Evolutionary conservation across 2,329 filamentous ascomycete genomes (phyloP).

Genomic region (Aspergillus transmontanensis): DNA sequence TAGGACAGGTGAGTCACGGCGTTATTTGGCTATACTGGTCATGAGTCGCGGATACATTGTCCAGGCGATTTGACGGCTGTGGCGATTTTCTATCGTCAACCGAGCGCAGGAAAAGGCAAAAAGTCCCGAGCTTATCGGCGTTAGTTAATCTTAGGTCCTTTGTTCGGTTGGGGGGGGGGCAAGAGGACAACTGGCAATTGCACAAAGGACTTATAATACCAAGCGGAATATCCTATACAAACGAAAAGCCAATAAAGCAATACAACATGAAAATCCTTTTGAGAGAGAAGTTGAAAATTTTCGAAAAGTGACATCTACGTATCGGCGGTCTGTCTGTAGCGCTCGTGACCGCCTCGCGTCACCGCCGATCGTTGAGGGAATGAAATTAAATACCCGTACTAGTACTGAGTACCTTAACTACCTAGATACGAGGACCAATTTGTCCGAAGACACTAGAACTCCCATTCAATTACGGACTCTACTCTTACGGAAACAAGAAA

Average conservation of each 20-base stretch:
- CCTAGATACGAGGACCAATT: background rate
- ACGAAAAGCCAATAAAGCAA: background rate
- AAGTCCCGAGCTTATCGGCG: background rate
- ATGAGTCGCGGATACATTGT: background rate
- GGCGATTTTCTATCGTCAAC: background rate
- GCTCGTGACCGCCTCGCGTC: constrained; percentile 8
- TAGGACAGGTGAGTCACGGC: background rate
- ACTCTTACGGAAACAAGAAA: background rate
- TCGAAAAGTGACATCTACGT: background rate
- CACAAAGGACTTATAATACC: background rate
- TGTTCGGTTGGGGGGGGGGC: background rate
- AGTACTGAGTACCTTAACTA: background rate
- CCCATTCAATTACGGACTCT: too few relatives aligned
- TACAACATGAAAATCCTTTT: background rate
- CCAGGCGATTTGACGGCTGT: background rate
- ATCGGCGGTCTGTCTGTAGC: background rate
- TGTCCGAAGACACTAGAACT: background rate
- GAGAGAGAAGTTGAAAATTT: background rate
- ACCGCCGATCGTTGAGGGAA: background rate
- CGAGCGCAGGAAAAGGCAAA: background rate
- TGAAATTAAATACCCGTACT: background rate
- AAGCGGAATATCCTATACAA: background rate
- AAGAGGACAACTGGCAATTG: background rate
- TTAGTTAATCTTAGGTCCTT: background rate
- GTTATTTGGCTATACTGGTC: background rate